Evolutionary conservation across 2,329 filamentous ascomycete species (phyloP).

Genomic region (Aspergillus udagawae): DNA sequence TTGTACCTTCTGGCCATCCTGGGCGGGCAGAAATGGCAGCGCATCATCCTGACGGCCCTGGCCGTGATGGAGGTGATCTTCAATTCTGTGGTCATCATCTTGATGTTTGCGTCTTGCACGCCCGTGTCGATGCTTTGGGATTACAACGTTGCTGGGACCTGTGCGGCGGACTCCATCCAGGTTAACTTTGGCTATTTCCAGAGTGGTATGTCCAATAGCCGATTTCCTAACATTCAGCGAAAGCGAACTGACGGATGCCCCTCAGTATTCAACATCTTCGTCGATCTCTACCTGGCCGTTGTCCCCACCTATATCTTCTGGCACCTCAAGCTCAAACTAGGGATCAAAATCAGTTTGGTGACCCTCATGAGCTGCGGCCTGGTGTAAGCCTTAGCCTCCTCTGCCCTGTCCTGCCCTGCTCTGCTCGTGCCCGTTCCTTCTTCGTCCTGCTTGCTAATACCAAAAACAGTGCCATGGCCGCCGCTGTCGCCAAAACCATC

Average conservation of each 20-base stretch:
- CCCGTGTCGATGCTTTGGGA: conserved; percentile 21
- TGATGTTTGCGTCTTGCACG: conserved; percentile 24
- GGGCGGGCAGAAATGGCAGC: not conserved
- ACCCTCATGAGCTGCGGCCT: conserved; percentile 27
- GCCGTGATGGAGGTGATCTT: conserved; percentile 16
- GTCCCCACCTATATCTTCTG: conserved; percentile 29
- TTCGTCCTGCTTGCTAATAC: not conserved
- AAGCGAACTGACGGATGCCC: not conserved
- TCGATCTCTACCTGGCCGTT: conserved; percentile 23
- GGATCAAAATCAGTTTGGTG: conserved; percentile 28
- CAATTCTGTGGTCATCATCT: conserved; percentile 20
- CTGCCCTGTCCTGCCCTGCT: too few relatives aligned
- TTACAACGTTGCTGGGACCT: conserved; percentile 12
- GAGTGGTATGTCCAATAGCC: conserved; percentile 12
- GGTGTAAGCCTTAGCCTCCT: conserved; percentile 20
- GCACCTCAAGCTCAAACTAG: conserved; percentile 28
- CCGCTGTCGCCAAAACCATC: conserved; percentile 23
- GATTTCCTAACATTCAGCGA: too few relatives aligned
- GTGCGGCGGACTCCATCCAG: conserved; percentile 19
- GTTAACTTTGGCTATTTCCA: conserved; percentile 27
- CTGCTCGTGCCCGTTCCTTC: not conserved
- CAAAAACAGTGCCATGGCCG: conserved; percentile 22
- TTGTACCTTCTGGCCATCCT: conserved; percentile 7
- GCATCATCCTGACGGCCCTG: not conserved
- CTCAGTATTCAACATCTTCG: not conserved